Evolutionary conservation across 2,329 filamentous ascomycete genomes (phyloP), one percentile per base, ranked within the genome.

Genomic region (Cylindrodendrum hubeiense): DNA sequence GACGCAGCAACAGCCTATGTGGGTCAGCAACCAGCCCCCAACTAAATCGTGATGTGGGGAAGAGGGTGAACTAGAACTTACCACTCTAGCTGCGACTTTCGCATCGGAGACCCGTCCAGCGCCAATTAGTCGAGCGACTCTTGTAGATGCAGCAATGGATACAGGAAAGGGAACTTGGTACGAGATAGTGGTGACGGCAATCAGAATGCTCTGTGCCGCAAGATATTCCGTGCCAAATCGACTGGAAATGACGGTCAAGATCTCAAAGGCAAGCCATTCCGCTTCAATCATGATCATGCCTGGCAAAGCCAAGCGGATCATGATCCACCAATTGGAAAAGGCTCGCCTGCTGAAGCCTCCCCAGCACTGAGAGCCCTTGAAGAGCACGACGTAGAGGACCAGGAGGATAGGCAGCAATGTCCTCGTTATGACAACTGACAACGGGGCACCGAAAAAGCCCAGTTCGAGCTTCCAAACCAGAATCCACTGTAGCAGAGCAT

Each of bases 151-250:
- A 3, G 95, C 95, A 61, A 98, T 95, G 28, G 91, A 93, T 64
- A 98, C 88, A 0, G 95, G 93, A 81, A 98, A 98, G 0, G 95
- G 94, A 51, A 98, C 90, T 78, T 97, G 94, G 82, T 94, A 98
- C 0, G 92, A 93, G 22, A 97, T 88, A 7, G 90, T 89, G 0
- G 91, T 89, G 50, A 97, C 84, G 0, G 92, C 95, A 22, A 91
- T 88, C 2, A 98, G 83, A 15, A 98, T 90, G 39, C 92, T 95
- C 78, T 99, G 95, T 0, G 95, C 95, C 0, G 95, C 95, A 1
- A 98, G 87, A 66, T 91, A 89, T 15, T 90, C 90, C 1, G 93
- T 90, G 17, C 92, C 93, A 62, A 98, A 90, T 72, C 92, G 93
- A 55, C 91, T 93, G 0, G 93, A 88, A 7, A 90, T 89, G 19